These are phyloP conservation scores for Aurantiochytrium sp. DNA, from an alignment of 108 stramenopile genomes.

Conservation along the genomic window DNA sequence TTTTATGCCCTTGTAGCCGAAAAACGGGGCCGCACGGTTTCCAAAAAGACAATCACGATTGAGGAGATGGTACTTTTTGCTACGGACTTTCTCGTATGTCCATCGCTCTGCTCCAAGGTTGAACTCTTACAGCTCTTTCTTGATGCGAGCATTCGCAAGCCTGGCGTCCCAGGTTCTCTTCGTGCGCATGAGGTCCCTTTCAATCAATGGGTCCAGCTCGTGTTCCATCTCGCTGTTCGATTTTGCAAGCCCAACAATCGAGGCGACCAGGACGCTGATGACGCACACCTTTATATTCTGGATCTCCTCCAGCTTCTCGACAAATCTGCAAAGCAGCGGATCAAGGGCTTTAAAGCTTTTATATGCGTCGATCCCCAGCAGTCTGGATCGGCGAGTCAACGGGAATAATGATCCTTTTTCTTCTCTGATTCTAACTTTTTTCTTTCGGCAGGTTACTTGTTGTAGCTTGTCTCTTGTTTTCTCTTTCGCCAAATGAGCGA, in stretches of 20 bases:
- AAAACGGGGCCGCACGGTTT: not conserved
- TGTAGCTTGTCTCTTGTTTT: no score
- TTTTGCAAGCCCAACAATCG: not conserved
- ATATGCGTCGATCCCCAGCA: not conserved
- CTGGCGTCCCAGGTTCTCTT: not conserved
- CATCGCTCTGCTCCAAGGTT: not conserved
- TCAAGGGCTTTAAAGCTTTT: not conserved
- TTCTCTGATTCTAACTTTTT: no score
- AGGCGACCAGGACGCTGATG: not conserved
- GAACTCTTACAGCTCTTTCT: not conserved
- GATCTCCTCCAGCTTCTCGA: not conserved
- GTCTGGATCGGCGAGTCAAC: no score
- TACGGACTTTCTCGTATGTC: not conserved
- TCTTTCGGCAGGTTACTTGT: no score
- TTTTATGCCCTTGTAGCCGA: not conserved
- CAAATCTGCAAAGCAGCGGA: not conserved
- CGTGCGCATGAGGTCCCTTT: not conserved
- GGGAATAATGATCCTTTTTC: no score
- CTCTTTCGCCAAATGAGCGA: no score
- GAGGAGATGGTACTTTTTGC: slow-evolving; percentile 13
- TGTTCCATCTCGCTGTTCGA: not conserved
- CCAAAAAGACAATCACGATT: not conserved
- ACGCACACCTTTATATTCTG: not conserved
- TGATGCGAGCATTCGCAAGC: not conserved
- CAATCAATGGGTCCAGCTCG: slow-evolving; percentile 7